Conservation (phyloP, 2,329 filamentous ascomycete species). For the Hypoxylon sp. region DNA sequence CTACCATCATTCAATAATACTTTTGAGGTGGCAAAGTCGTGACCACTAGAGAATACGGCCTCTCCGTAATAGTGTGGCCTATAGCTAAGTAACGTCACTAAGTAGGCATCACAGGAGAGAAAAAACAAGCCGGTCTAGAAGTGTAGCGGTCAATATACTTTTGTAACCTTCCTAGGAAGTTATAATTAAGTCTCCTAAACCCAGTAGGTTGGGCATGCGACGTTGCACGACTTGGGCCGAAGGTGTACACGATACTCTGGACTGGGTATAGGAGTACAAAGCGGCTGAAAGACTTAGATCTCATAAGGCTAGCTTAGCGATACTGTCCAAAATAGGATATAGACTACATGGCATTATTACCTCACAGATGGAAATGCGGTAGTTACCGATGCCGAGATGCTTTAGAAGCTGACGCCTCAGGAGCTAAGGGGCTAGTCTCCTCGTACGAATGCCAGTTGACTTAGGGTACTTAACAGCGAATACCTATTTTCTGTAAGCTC, state of each 20-base stretch:
- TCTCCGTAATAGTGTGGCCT: not conserved
- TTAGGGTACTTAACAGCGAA: no score
- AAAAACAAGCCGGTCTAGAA: not conserved
- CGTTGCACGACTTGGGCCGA: constrained; percentile 15
- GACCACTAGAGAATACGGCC: not conserved
- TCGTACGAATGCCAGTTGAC: not conserved
- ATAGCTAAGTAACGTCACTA: not conserved
- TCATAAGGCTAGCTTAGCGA: not conserved
- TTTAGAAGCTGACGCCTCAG: not conserved
- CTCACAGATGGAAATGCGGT: constrained; percentile 3
- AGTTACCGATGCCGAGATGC: not conserved
- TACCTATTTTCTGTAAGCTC: not conserved
- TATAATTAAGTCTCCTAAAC: not conserved
- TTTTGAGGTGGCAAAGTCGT: not conserved
- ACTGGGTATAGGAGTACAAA: constrained; percentile 6
- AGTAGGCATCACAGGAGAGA: not conserved
- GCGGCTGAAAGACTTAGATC: constrained; percentile 24
- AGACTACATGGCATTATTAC: not conserved
- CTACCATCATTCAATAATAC: not conserved
- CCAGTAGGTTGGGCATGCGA: not conserved
- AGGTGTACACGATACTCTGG: constrained; percentile 13
- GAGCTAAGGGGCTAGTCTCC: not conserved
- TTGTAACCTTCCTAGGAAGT: not conserved
- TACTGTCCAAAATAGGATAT: not conserved
- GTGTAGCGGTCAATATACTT: constrained; percentile 19